A percentile compares a stretch with the other conserved stretches of the same genome.
These are phyloP conservation scores for Adansonia digitata DNA, from an alignment of 345 rosid genomes.

Conservation along the genomic window DNA sequence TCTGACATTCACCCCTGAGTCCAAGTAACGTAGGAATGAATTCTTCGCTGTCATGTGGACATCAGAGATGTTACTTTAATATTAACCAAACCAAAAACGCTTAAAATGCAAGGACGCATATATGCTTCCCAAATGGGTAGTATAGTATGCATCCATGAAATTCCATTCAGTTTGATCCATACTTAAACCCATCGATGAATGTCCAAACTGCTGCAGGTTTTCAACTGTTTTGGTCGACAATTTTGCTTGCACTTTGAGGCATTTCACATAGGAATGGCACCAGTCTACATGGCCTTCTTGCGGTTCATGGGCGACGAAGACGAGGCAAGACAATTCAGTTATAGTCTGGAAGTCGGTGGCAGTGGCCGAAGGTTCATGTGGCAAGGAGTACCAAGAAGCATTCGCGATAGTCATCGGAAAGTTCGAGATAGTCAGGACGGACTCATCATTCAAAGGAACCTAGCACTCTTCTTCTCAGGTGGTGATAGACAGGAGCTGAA, in stretches of 20 bases:
- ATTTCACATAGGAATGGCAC: slow-evolving; percentile 73
- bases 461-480: slow-evolving; percentile 83
- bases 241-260: slow-evolving; percentile 97
- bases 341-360: slow-evolving; percentile 81
- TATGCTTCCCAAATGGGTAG: neutral
- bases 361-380: slow-evolving; percentile 67
- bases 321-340: slow-evolving; percentile 76
- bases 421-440: slow-evolving; percentile 89
- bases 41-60: neutral
- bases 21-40: too few relatives aligned
- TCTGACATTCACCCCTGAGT: too few relatives aligned
- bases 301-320: slow-evolving; percentile 92
- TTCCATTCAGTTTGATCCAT: neutral
- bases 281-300: slow-evolving; percentile 86
- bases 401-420: slow-evolving; percentile 80
- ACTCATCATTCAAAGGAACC: slow-evolving; percentile 65
- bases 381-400: slow-evolving; percentile 89
- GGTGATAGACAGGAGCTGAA: slow-evolving; percentile 83
- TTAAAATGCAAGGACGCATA: neutral
- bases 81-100: neutral
- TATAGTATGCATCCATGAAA: neutral
- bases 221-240: slow-evolving; percentile 86
- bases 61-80: neutral
- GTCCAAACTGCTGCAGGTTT: slow-evolving; percentile 42
- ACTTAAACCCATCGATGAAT: neutral